A percentile compares a stretch with the other conserved stretches of the same genome.
Conservation (phyloP, 2,329 filamentous ascomycete species). For the Rugonectria rugulosa region DNA sequence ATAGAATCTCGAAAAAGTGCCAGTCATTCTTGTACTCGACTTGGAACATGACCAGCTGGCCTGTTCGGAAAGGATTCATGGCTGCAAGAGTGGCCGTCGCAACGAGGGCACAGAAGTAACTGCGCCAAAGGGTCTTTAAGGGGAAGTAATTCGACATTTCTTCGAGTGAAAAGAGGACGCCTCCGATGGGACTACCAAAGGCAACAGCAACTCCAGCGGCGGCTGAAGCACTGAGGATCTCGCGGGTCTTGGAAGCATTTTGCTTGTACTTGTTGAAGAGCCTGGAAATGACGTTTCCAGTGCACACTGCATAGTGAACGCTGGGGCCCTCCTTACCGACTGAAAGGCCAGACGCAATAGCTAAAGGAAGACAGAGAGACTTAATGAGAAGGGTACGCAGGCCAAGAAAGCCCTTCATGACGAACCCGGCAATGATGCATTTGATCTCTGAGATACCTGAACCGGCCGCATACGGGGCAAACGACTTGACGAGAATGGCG, state of each 20-base stretch:
- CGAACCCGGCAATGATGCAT: conserved; percentile 97
- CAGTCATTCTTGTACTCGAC: conserved; percentile 94
- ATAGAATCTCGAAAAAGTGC: conserved; percentile 97
- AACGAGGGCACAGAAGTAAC: conserved; percentile 96
- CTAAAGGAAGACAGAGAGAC: conserved; percentile 86
- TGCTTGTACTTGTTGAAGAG: conserved; percentile 91
- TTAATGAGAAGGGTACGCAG: conserved; percentile 94
- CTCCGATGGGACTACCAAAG: conserved; percentile 96
- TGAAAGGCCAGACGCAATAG: conserved; percentile 91
- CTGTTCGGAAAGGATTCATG: conserved; percentile 97
- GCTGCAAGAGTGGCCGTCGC: conserved; percentile 90
- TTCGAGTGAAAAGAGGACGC: conserved; percentile 94
- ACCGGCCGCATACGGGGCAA: conserved; percentile 94
- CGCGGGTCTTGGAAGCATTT: conserved; percentile 92
- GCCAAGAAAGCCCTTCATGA: conserved; percentile 98
- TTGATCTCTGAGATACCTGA: conserved; percentile 99
- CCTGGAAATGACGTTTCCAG: conserved; percentile 93
- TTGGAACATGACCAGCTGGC: conserved; percentile 99
- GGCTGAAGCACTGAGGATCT: conserved; percentile 93
- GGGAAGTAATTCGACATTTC: conserved; percentile 98
- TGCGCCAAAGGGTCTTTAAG: conserved; percentile 96
- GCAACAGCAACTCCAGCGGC: conserved; percentile 95
- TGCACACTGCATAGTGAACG: conserved; percentile 98
- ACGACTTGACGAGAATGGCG: conserved; percentile 85
- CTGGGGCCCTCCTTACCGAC: conserved; percentile 98